These are phyloP conservation scores for Crassisporium funariophilum DNA, from an alignment of 768 basidiomycete genomes.

Conservation along the genomic window DNA sequence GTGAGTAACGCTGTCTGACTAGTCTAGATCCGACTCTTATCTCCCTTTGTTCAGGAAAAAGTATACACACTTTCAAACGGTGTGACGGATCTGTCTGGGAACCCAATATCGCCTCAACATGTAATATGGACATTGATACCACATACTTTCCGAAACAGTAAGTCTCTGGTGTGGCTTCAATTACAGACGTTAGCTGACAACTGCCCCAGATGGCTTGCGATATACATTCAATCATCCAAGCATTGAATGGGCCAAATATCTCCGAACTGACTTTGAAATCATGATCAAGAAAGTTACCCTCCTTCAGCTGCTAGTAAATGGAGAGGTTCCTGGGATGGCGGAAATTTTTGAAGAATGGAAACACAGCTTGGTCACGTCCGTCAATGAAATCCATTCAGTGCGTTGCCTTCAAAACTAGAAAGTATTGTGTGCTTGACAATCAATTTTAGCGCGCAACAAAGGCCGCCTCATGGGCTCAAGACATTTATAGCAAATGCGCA, in stretches of 20 bases:
- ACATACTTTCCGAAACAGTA: constrained; percentile 21
- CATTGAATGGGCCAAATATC: constrained; percentile 15
- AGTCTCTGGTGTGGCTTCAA: constrained; percentile 4
- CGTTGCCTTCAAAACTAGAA: not conserved
- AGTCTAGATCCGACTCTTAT: too few species aligned
- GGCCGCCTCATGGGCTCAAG: constrained; percentile 22
- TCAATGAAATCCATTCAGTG: constrained; percentile 10
- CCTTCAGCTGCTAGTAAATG: constrained; percentile 15
- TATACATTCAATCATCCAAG: constrained; percentile 16
- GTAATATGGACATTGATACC: constrained; percentile 19
- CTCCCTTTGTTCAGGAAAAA: constrained; percentile 11
- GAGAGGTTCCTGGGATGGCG: constrained; percentile 14
- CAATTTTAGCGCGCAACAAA: constrained; percentile 9
- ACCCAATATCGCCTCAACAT: constrained; percentile 5
- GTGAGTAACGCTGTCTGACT: too few species aligned
- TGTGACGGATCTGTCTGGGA: constrained; percentile 7
- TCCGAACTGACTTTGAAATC: constrained; percentile 15
- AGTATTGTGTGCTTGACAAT: not conserved
- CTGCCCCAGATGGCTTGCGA: constrained; percentile 17
- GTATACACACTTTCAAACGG: constrained; percentile 7
- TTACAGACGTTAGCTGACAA: not conserved
- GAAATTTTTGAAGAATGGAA: constrained; percentile 19
- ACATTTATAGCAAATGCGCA: constrained; percentile 13
- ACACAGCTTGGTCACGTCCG: not conserved
- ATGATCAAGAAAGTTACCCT: constrained; percentile 23